Percentiles rank a stretch among this genome's conserved stretches.
phyloP scores from a whole-genome alignment of 2,329 filamentous ascomycete genomes.

The Alternaria brassicae region DNA sequence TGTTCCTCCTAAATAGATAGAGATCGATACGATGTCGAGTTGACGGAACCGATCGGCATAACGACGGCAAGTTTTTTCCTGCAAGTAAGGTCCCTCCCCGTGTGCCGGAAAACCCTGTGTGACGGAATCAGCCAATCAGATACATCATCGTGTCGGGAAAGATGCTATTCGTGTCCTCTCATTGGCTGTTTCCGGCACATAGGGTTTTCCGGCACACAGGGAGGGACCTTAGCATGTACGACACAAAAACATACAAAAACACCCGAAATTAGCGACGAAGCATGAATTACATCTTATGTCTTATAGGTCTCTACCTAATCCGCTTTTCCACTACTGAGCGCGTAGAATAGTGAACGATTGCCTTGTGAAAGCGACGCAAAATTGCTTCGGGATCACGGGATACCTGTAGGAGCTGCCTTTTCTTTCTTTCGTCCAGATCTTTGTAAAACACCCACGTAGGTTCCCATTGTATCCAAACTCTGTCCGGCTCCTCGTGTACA shows the following conservation, averaged over 20 bases:
- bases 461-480: constrained; percentile 22
- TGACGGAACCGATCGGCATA: not conserved
- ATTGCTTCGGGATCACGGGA: constrained; percentile 7
- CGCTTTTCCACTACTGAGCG: constrained; percentile 4
- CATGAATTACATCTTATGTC: not conserved
- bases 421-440: constrained; percentile 12
- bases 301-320: constrained; percentile 1
- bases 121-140: too few species aligned
- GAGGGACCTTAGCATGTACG: not conserved
- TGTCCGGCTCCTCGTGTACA: constrained; percentile 9
- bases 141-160: too few species aligned
- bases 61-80: not conserved
- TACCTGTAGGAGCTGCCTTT: constrained; percentile 3
- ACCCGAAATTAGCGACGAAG: not conserved
- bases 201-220: too few species aligned
- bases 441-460: constrained; percentile 21
- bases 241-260: not conserved
- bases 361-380: constrained; percentile 14
- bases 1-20: not conserved
- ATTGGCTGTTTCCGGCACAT: too few species aligned
- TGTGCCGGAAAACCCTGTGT: too few species aligned
- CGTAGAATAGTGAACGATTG: constrained; percentile 15
- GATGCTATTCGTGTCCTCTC: too few species aligned
- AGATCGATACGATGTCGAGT: not conserved
- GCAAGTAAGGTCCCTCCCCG: too few species aligned